These are phyloP conservation scores for Ceratobasidium sp. DNA, from an alignment of 1,284 basidiomycete species.

Conservation along the genomic window DNA sequence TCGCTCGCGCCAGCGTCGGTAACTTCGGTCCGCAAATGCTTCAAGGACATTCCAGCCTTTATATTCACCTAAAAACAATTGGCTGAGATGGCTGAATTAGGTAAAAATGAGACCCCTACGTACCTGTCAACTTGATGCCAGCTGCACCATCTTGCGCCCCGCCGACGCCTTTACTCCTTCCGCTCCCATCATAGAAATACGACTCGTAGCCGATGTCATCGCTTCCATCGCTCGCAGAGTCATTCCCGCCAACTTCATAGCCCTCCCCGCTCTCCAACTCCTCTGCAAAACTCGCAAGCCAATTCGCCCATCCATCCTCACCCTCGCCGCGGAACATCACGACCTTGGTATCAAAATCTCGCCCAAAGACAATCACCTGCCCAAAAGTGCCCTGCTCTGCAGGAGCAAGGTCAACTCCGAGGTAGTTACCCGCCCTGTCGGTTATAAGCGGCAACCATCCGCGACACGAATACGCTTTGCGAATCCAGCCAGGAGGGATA, in stretches of 20 bases:
- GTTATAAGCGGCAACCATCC: constrained; percentile 97
- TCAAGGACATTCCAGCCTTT: constrained; percentile 90
- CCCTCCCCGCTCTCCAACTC: constrained; percentile 91
- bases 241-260: constrained; percentile 74
- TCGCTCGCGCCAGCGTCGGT: constrained; percentile 83
- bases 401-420: constrained; percentile 94
- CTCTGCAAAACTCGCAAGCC: constrained; percentile 92
- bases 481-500: constrained; percentile 92
- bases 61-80: constrained; percentile 76
- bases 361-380: constrained; percentile 96
- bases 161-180: constrained; percentile 77
- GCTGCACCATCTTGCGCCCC: constrained; percentile 63
- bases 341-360: constrained; percentile 98
- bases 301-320: constrained; percentile 91
- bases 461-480: constrained; percentile 88
- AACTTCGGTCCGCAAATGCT: constrained; percentile 88
- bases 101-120: neutral
- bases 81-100: neutral
- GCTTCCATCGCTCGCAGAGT: constrained; percentile 67
- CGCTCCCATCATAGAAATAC: constrained; percentile 84
- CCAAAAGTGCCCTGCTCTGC: constrained; percentile 79
- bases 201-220: constrained; percentile 83
- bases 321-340: constrained; percentile 94
- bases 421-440: constrained; percentile 95
- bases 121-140: constrained; percentile 35